Conservation (phyloP, 2,329 filamentous ascomycete species). For the Bimuria novae-zelandiae region DNA sequence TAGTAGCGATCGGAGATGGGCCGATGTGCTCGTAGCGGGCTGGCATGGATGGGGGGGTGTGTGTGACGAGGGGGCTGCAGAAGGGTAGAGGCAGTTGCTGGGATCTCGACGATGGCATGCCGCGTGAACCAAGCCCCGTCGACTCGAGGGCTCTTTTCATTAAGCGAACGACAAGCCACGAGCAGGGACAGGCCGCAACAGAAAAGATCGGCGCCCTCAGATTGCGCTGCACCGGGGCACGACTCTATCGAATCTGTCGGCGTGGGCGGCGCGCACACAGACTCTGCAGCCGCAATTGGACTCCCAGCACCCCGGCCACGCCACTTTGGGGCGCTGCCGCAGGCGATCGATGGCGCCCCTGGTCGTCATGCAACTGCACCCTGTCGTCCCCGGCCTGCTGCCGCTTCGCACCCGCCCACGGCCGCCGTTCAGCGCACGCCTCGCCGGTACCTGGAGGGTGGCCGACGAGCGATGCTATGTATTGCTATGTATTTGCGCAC, state of each 20-base stretch:
- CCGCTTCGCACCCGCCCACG: not conserved
- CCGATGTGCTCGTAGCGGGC: conserved; percentile 17
- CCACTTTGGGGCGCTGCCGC: not conserved
- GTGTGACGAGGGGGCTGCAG: too few species aligned
- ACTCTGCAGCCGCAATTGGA: too few species aligned
- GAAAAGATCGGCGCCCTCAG: conserved; percentile 1
- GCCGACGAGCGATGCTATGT: not conserved
- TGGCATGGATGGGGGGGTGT: conserved; percentile 16
- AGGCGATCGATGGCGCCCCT: conserved; percentile 4
- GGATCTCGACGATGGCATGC: conserved; percentile 3
- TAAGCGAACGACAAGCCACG: conserved; percentile 2
- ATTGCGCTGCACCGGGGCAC: not conserved
- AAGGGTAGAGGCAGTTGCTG: conserved; percentile 5
- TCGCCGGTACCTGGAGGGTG: not conserved
- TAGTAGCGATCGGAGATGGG: conserved; percentile 47
- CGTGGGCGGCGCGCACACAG: not conserved
- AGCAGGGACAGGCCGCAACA: not conserved
- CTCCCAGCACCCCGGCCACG: not conserved
- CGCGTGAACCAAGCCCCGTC: too few species aligned
- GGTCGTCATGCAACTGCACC: not conserved
- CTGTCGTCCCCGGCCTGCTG: not conserved
- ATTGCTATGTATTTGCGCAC: not conserved
- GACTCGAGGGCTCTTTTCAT: too few species aligned
- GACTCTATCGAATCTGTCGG: not conserved
- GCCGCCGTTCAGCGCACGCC: not conserved